Evolutionary conservation across 2,329 filamentous ascomycete species (phyloP), one percentile per base, ranked within the genome.

Genomic region (Xylariaceae sp.): DNA sequence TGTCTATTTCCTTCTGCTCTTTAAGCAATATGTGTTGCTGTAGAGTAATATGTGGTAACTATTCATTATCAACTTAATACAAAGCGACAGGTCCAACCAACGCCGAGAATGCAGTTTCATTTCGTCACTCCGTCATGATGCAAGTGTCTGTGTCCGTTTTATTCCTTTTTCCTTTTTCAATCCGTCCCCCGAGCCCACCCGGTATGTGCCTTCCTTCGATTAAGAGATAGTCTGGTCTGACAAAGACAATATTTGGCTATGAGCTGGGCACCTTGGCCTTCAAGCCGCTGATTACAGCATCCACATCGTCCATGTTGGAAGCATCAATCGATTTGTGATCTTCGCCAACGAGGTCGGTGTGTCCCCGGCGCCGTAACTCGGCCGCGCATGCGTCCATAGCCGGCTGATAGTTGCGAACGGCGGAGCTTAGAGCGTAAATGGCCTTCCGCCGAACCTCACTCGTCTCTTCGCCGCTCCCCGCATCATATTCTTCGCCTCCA

Each of bases 321-420:
- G 90, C 88, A 57, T 95, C 85, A n/a, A 90, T 66, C 51, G 78
- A 16, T 38, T 46, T 48, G 7, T 12, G 38, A 1, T 41, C 80
- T 13, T 62, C 69, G 19, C 71, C 69, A 5, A 64, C 62, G 2
- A 62, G 61, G 56, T 78, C 74, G 34, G 78, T 76, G 33, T 68
- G 62, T 53, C 76, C 76, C 37, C 67, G 63, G 54, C 76, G 76
- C 14, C 62, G 64, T 55, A 85, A 65, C 54, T 83, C 75, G 24
- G 73, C 70, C 1, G 81, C 76, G 45, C 88, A 69, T 16, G 72
- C 68, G 59, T 88, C 82, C 65, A 90, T 72, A 17, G 82, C 82
- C 1, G 88, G 85, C 67, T 95, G 90, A 62, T 87, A 94, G 63
- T 98, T 98, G 59, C 92, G 75, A 38, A 87, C 77, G 4, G 80